phyloP scores from a whole-genome alignment of 2,329 filamentous ascomycete genomes.

The Ilyonectria robusta region DNA sequence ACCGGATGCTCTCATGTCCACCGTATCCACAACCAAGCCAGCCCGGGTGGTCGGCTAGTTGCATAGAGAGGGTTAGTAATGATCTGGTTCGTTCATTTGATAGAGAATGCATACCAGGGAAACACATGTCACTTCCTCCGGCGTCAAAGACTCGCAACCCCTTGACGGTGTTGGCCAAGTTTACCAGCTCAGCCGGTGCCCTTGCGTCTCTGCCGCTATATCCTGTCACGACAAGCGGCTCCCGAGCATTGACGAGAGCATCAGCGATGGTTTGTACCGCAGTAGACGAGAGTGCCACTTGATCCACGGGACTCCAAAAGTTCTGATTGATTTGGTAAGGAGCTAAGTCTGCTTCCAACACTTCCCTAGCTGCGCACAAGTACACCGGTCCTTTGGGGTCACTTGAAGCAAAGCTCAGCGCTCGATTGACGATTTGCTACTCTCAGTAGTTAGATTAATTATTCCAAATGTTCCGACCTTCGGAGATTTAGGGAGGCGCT shows the following conservation, averaged over 20 bases:
- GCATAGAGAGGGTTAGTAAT: no score
- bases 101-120: conserved; percentile 63
- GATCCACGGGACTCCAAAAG: conserved; percentile 79
- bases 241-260: conserved; percentile 73
- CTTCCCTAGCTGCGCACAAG: conserved; percentile 81
- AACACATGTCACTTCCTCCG: conserved; percentile 85
- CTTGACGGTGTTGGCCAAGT: conserved; percentile 76
- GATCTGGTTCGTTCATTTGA: no score
- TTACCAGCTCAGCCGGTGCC: conserved; percentile 72
- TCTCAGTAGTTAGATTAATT: no score
- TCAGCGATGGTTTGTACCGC: conserved; percentile 73
- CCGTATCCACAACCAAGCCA: conserved; percentile 82
- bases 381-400: conserved; percentile 87
- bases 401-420: conserved; percentile 83
- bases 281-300: conserved; percentile 68
- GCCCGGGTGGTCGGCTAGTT: conserved; percentile 69
- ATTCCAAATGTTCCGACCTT: no score
- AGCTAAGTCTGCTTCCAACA: conserved; percentile 87
- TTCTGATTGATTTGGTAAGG: conserved; percentile 78
- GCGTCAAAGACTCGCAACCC: conserved; percentile 81
- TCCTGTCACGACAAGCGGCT: conserved; percentile 80
- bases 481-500: no score
- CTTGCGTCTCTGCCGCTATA: conserved; percentile 79
- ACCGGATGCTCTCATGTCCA: conserved; percentile 78
- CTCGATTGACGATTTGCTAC: conserved; percentile 84